These are phyloP conservation scores for Entoloma clypeatum DNA, from an alignment of 1,284 basidiomycete genomes.

Conservation along the genomic window DNA sequence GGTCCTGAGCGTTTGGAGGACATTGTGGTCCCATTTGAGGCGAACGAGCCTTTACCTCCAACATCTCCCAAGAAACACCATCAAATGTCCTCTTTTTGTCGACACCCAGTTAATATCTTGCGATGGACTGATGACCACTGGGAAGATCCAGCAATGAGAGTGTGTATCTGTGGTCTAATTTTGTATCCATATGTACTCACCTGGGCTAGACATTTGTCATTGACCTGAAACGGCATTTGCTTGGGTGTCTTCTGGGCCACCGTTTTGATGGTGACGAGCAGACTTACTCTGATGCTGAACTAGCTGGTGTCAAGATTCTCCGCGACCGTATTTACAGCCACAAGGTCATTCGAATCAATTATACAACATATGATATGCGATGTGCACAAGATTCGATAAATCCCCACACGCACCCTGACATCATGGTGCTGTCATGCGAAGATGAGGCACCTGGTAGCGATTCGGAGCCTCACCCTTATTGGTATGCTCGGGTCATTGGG, in stretches of 20 bases:
- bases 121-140: constrained; percentile 15
- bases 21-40: constrained; percentile 9
- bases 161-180: constrained; percentile 1
- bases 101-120: constrained; percentile 17
- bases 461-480: constrained; percentile 12
- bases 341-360: constrained; percentile 15
- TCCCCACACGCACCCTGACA: no score
- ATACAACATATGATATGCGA: constrained; percentile 10
- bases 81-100: constrained; percentile 17
- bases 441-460: constrained; percentile 4
- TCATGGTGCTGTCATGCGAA: constrained; percentile 11
- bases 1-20: background rate
- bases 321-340: constrained; percentile 10
- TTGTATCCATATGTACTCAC: background rate
- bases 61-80: constrained; percentile 17
- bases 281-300: constrained; percentile 2
- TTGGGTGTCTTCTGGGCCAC: constrained; percentile 4
- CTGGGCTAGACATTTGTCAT: constrained; percentile 14
- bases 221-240: constrained; percentile 15
- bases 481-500: constrained; percentile 13
- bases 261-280: constrained; percentile 7
- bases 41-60: constrained; percentile 19
- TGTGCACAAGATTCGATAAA: constrained; percentile 13
- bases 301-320: constrained; percentile 1
- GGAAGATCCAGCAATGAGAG: constrained; percentile 21